phyloP scores from a whole-genome alignment of 768 basidiomycete species.

The Mycena galericulata region DNA sequence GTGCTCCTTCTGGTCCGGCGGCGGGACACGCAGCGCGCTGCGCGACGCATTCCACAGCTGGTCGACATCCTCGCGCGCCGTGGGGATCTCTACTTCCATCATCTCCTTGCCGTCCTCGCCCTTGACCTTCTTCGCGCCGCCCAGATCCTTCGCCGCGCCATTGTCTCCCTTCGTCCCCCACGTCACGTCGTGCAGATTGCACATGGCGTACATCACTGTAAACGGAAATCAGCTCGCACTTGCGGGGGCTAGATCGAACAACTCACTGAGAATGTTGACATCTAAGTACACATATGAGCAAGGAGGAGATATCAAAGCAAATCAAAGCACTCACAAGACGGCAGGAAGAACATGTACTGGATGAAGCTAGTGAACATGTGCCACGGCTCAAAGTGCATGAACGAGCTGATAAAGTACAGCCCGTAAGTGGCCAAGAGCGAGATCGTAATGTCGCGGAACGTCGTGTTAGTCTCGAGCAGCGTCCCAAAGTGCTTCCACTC shows the following conservation, averaged over 20 bases:
- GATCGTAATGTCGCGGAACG: conserved; percentile 87
- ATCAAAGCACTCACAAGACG: conserved; percentile 63
- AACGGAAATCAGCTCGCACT: conserved; percentile 9
- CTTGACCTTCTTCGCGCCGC: conserved; percentile 91
- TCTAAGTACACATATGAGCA: conserved; percentile 48
- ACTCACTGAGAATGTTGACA: conserved; percentile 83
- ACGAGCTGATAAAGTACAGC: conserved; percentile 86
- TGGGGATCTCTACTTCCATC: conserved; percentile 88
- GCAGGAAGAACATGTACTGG: conserved; percentile 93
- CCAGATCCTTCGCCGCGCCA: conserved; percentile 87
- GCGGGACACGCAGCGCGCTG: conserved; percentile 72
- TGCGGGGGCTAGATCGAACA: neutral
- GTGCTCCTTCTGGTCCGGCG: conserved; percentile 82
- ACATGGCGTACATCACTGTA: conserved; percentile 93
- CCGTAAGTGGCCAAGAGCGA: conserved; percentile 83
- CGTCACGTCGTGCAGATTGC: conserved; percentile 90
- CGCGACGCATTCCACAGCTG: conserved; percentile 87
- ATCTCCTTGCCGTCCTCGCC: conserved; percentile 87
- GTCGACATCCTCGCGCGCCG: conserved; percentile 88
- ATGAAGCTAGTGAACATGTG: conserved; percentile 95
- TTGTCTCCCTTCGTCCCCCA: conserved; percentile 97
- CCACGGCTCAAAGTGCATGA: conserved; percentile 96
- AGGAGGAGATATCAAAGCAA: neutral
- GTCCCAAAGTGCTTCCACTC: conserved; percentile 80
- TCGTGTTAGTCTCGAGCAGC: conserved; percentile 71